Base-by-base conservation (phyloP, 257 asterid species). In the Echites panduratus region DNA sequence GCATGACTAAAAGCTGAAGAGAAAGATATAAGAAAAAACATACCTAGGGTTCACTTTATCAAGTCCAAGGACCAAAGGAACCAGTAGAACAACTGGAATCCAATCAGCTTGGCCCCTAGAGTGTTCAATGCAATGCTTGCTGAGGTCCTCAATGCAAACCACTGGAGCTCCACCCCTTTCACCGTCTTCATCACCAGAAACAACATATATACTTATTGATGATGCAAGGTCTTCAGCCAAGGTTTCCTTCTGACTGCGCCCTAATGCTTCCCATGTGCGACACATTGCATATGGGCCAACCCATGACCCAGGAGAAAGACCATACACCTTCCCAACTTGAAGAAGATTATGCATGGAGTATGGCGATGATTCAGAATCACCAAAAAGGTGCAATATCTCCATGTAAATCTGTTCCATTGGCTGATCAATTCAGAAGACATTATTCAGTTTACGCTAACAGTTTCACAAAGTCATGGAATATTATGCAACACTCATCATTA, bases 91-190 rank as follows among this genome's bases (percentile, higher is more conserved):
- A 24, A 92, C 66, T 52, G 99, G 98, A 29, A 84, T 72, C 98
- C 96, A 89, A 65, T 81, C 87, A 73, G 43, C 81, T 81, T 84
- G 80, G 76, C 80, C 84, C 52, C 80, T 82, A 29, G 85, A 80
- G 58, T 75, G 81, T 84, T 84, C 81, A 29, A 81, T 75, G 81
- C 89, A 89, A 73, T 82, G 84, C 63, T 80, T 89, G 56, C 76
- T 75, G 38, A 89, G 73, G 75, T 95, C 96, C 80, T 90, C 94
- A 27, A 89, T 45, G 73, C 96, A 95, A 52, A 92, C 89, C 59
- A 85, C 93, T 13, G 99, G 99, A 49, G 99, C 99, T 67, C 99
- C 99, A 78, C 99, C 99, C 76, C 99, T 87, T 83, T 92, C 98
- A 57, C 98, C 99, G 81, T 95, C 92, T 79, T 88, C 98, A 82